A percentile compares a stretch with the other conserved stretches of the same genome.
These are phyloP conservation scores for Fusarium aywerte DNA, from an alignment of 2,329 filamentous ascomycete genomes.

Conservation along the genomic window DNA sequence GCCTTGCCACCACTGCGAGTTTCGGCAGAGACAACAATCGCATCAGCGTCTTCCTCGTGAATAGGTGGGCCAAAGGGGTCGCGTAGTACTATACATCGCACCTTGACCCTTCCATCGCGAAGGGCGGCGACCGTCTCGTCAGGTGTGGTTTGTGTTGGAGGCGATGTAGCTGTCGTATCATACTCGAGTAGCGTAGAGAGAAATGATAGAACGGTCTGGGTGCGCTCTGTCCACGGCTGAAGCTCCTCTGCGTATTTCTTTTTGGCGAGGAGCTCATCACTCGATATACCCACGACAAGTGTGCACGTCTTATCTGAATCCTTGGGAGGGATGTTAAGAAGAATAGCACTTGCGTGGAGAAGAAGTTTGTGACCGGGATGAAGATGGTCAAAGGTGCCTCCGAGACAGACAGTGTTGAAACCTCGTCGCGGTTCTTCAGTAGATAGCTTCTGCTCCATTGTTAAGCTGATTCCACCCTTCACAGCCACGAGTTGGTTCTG, in stretches of 20 bases:
- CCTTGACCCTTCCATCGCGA: slow-evolving; percentile 67
- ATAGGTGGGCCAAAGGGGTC: slow-evolving; percentile 93
- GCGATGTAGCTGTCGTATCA: slow-evolving; percentile 47
- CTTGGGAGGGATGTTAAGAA: slow-evolving; percentile 65
- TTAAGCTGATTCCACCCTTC: slow-evolving; percentile 62
- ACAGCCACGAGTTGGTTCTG: slow-evolving; percentile 64
- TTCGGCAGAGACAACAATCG: slow-evolving; percentile 87
- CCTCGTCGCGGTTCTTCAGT: slow-evolving; percentile 19
- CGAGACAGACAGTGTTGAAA: slow-evolving; percentile 72
- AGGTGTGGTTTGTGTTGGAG: slow-evolving; percentile 22
- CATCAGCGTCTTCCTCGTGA: slow-evolving; percentile 79
- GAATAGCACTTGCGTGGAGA: slow-evolving; percentile 84
- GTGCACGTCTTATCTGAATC: slow-evolving; percentile 58
- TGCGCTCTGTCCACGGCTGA: slow-evolving; percentile 82
- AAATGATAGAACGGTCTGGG: slow-evolving; percentile 76
- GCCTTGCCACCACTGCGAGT: slow-evolving; percentile 84
- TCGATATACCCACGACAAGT: slow-evolving; percentile 87
- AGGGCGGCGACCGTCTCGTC: slow-evolving; percentile 61
- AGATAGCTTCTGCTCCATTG: slow-evolving; percentile 1
- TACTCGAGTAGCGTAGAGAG: slow-evolving; percentile 70
- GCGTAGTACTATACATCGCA: slow-evolving; percentile 86
- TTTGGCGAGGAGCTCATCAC: slow-evolving; percentile 84
- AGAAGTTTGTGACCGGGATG: slow-evolving; percentile 97
- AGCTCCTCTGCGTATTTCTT: slow-evolving; percentile 88
- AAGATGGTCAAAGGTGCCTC: slow-evolving; percentile 96